phyloP scores from a whole-genome alignment of 2,329 filamentous ascomycete species.

The Clarireedia hainanense region DNA sequence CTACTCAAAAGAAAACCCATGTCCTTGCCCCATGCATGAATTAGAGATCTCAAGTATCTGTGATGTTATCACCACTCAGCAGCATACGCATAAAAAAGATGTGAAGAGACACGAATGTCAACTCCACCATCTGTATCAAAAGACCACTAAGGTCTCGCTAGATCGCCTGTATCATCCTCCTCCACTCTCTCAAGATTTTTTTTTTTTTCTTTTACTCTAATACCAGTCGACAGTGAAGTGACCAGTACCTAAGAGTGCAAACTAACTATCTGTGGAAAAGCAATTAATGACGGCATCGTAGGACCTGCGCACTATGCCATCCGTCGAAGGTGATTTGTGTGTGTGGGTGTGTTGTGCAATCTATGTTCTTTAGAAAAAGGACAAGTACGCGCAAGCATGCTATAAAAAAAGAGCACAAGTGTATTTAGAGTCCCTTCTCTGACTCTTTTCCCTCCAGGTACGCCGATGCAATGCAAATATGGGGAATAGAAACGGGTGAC shows the following conservation, averaged over 20 bases:
- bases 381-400: slow-evolving; percentile 21
- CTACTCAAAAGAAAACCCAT: not conserved
- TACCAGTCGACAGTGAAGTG: not conserved
- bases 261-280: slow-evolving; percentile 13
- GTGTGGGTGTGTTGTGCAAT: slow-evolving; percentile 24
- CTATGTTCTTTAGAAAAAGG: slow-evolving; percentile 25
- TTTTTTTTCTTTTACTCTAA: not conserved
- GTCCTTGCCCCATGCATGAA: not conserved
- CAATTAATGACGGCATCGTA: slow-evolving; percentile 36
- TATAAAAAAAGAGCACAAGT: slow-evolving; percentile 25
- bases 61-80: not conserved
- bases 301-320: slow-evolving; percentile 36
- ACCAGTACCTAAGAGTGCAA: not conserved
- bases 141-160: not conserved
- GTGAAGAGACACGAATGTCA: not conserved
- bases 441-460: slow-evolving; percentile 20
- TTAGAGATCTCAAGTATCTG: not conserved
- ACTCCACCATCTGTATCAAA: slow-evolving; percentile 1
- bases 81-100: not conserved
- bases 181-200: not conserved
- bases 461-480: slow-evolving; percentile 29
- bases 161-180: not conserved
- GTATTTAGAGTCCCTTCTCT: slow-evolving; percentile 18
- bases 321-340: slow-evolving; percentile 20
- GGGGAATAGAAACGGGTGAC: slow-evolving; percentile 16